These are phyloP conservation scores for Xylariaceae sp. DNA, from an alignment of 2,329 filamentous ascomycete species.

Conservation along the genomic window DNA sequence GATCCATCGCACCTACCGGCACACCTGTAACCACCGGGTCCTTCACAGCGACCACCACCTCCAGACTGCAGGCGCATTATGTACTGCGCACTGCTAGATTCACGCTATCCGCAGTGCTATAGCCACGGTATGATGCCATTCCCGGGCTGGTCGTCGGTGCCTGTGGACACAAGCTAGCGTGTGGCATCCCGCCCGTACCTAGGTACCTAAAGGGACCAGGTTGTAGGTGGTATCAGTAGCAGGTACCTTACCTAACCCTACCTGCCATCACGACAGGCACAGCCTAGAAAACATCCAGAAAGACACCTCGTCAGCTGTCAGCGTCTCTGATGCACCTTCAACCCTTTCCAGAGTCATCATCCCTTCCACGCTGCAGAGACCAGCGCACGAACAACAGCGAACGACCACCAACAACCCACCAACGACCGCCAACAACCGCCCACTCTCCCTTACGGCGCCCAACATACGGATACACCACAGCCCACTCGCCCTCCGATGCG, in stretches of 20 bases:
- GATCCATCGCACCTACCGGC: no score
- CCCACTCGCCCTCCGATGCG: constrained; percentile 2
- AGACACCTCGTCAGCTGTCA: background rate
- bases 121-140: background rate
- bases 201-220: background rate
- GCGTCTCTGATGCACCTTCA: background rate
- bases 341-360: background rate
- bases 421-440: no score
- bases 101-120: no score
- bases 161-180: background rate
- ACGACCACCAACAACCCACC: constrained; percentile 1
- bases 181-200: background rate
- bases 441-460: constrained; percentile 5
- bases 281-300: constrained; percentile 1
- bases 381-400: constrained; percentile 22
- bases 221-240: no score
- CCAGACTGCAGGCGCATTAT: no score
- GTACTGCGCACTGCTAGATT: no score
- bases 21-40: no score
- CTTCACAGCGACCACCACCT: no score
- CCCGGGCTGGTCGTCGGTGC: background rate
- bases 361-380: constrained; percentile 11
- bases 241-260: background rate
- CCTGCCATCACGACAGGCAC: background rate
- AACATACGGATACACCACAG: constrained; percentile 7